Evolutionary conservation across 352 stramenopile species (phyloP), one percentile per base, ranked within the genome.

Genomic region (Thalassiosira oceanica): DNA sequence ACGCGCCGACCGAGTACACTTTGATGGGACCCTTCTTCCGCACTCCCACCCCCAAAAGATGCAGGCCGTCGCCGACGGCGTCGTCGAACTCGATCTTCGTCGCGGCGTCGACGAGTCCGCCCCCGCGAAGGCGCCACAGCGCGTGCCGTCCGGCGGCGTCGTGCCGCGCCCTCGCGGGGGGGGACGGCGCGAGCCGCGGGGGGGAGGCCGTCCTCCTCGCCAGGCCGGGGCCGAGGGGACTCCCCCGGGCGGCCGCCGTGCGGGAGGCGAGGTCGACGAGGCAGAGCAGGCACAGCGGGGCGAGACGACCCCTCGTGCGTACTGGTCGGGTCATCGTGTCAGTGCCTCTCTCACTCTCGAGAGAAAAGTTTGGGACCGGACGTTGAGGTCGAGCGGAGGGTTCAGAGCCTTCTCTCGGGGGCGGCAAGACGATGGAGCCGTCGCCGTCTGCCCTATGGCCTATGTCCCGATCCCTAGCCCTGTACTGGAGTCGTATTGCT

Each of bases 21-120:
- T 74, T 77, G 46, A 77, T 73, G 11, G 65, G 65, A 33, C 64
- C 64, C 58, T 78, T 77, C 29, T 65, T 74, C 23, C 57, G 51
- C 10, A 78, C 65, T 20, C 66, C 65, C n/a, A 73, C 51, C 11
- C 51, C 61, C 35, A 73, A 7, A 13, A 76, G 58, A 8, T 35
- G 50, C 7, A 69, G 49, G 23, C 29, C 27, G 31, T n/a, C n/a
- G 7, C 31, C 31, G 31, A 8, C 31, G 31, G 8, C 7, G 31
- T 37, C 31, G 27, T 49, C 26, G 29, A 62, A 70, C 55, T 62
- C 39, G 29, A 70, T 62, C 23, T 70, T 60, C 1, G 51, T 64
- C n/a, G 52, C 26, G 16, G 61, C 20, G 20, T 64, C 61, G n/a
- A 63, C 16, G 37, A 54, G 39, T 10, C 21, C 52, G 36, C 27